Base-by-base conservation (phyloP, 2,329 filamentous ascomycete genomes). In the Cladosporium sp. region DNA sequence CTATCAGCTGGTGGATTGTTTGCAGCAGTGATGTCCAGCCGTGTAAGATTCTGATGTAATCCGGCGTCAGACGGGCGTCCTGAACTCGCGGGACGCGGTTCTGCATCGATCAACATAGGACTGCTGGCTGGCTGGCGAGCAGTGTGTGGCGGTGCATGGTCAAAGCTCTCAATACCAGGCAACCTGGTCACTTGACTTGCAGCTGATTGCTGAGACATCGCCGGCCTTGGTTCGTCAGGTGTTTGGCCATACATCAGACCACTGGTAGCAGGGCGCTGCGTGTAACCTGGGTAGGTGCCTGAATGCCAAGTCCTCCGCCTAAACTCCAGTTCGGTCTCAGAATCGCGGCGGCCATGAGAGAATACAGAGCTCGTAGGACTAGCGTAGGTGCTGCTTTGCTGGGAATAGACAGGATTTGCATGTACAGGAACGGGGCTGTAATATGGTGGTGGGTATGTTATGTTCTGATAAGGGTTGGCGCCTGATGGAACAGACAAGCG, bases 91-190 rank as follows among this genome's bases (percentile, higher is more conserved):
- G 68, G 67, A 24, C 66, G 58, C 32, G 64, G 61, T 50, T 59
- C 63, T 8, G 64, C 67, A 64, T 96, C 90, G 9, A 91, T 75
- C 68, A 88, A 83, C 89, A 94, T 92, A 0, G 91, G 89, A 53
- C 89, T 91, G 2, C 83, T 79, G 55, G 82, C 81, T 47, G 87
- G 83, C 49, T 84, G 81, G 78, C 71, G 59, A 1, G 85, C 81
- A 28, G 40, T 25, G 19, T 82, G 82, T 58, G 83, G 82, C 24
- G 85, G 87, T 22, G 89, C 78, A 57, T 90, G 86, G 67, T 93
- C 91, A 66, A 97, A 96, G 15, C 90, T 95, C 70, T 96, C 91
- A 63, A 97, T 97, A 13, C 92, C 91, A 0, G 92, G 92, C 13
- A 97, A 80, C 37, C 90, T 85, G 13, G 90, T 78, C 4, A 80